Evolutionary conservation across 2,329 filamentous ascomycete genomes (phyloP).

Genomic region (Chrysosporium keratinophilum): DNA sequence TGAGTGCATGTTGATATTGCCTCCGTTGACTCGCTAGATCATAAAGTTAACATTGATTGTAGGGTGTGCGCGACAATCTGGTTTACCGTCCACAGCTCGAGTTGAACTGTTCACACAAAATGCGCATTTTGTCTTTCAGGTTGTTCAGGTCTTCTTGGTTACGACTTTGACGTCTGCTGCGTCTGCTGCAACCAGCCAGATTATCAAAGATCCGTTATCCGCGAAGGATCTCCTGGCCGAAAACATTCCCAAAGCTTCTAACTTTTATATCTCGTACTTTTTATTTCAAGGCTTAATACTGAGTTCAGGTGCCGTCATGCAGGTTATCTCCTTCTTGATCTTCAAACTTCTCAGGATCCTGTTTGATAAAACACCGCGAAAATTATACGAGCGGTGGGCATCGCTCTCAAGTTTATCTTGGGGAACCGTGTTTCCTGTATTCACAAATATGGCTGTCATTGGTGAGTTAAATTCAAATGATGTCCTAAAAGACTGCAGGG

Average conservation of each 20-base stretch:
- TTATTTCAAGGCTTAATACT: constrained; percentile 78
- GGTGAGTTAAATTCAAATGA: constrained; percentile 40
- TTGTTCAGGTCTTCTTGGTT: constrained; percentile 84
- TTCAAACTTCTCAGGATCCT: constrained; percentile 63
- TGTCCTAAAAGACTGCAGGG: too few species aligned
- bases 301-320: constrained; percentile 61
- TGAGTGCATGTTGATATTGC: constrained; percentile 33
- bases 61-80: constrained; percentile 67
- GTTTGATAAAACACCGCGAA: constrained; percentile 63
- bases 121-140: constrained; percentile 62
- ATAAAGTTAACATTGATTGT: neutral
- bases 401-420: constrained; percentile 65
- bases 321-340: constrained; percentile 60
- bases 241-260: constrained; percentile 75
- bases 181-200: constrained; percentile 55
- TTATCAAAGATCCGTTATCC: constrained; percentile 53
- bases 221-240: constrained; percentile 58
- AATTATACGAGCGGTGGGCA: constrained; percentile 65
- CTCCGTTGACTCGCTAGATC: neutral
- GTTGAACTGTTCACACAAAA: constrained; percentile 86
- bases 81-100: constrained; percentile 66
- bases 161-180: constrained; percentile 75
- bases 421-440: constrained; percentile 71
- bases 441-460: constrained; percentile 72
- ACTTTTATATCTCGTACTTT: constrained; percentile 94